phyloP scores from a whole-genome alignment of 2,329 filamentous ascomycete species.

The Paracamarosporium sp. region DNA sequence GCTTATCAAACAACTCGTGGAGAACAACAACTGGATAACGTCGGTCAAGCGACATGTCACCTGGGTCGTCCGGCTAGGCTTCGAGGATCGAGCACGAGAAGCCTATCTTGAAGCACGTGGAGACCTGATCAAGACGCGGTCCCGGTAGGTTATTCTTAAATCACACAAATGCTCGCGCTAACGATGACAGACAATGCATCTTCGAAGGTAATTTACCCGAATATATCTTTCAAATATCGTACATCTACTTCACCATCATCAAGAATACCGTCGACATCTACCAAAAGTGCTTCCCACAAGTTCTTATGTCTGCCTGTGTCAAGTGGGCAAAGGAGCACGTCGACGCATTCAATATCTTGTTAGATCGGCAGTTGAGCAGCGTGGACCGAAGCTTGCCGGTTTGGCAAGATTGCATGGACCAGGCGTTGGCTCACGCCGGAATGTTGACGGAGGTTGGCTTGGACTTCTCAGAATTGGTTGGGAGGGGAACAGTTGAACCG shows the following conservation, averaged over 20 bases:
- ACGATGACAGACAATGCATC: conserved; percentile 75
- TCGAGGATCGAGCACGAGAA: conserved; percentile 87
- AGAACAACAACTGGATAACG: conserved; percentile 76
- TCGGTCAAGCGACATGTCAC: conserved; percentile 81
- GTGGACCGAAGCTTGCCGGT: conserved; percentile 77
- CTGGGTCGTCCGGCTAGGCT: conserved; percentile 87
- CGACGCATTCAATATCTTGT: conserved; percentile 84
- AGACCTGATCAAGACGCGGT: conserved; percentile 78
- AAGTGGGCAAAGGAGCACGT: conserved; percentile 98
- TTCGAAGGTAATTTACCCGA: conserved; percentile 92
- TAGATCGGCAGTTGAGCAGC: conserved; percentile 85
- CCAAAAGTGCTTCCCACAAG: conserved; percentile 76
- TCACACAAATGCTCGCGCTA: conserved; percentile 17
- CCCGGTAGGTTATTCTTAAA: conserved; percentile 64
- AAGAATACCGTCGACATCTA: conserved; percentile 92
- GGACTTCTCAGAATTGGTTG: conserved; percentile 86
- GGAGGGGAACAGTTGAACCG: conserved; percentile 42
- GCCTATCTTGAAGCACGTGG: conserved; percentile 83
- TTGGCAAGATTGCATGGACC: conserved; percentile 83
- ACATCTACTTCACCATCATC: conserved; percentile 93
- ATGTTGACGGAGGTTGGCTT: conserved; percentile 85
- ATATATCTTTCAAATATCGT: conserved; percentile 95
- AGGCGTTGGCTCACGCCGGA: conserved; percentile 79
- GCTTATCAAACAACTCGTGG: conserved; percentile 77
- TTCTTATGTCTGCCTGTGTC: conserved; percentile 92